Conservation (phyloP, 208 protist genomes). For the Wallacemonas sp. region DNA sequence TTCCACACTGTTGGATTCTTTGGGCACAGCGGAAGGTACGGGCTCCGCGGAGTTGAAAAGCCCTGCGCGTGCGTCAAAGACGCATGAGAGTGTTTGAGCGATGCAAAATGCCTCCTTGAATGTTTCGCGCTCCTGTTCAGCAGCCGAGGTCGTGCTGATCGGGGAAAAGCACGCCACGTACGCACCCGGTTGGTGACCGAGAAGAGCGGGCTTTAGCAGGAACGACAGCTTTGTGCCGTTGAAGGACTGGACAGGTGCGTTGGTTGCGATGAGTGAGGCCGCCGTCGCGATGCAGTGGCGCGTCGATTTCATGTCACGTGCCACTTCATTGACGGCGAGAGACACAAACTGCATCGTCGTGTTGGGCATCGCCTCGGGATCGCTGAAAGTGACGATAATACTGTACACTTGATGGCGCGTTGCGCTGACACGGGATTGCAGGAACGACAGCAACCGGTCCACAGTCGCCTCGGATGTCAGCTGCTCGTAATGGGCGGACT, state of each 20-base stretch:
- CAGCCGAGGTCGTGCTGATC: constrained; percentile 22
- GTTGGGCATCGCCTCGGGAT: constrained; percentile 33
- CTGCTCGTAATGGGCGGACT: constrained; percentile 58
- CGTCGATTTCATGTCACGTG: constrained; percentile 60
- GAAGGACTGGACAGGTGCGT: constrained; percentile 51
- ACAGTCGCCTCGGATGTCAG: constrained; percentile 26
- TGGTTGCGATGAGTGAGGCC: constrained; percentile 59
- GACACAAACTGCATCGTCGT: constrained; percentile 83
- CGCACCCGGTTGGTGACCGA: constrained; percentile 59
- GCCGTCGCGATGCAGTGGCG: constrained; percentile 65
- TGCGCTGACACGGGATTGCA: constrained; percentile 20
- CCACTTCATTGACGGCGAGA: constrained; percentile 53
- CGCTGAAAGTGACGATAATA: constrained; percentile 54
- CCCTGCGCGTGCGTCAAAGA: constrained; percentile 27
- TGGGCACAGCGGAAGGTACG: too few species aligned
- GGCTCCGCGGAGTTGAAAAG: too few species aligned
- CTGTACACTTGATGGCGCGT: constrained; percentile 56
- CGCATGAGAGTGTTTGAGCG: constrained; percentile 45
- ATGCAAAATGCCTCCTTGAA: constrained; percentile 80
- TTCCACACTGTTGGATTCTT: too few species aligned
- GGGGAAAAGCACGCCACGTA: constrained; percentile 77
- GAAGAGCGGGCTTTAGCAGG: constrained; percentile 70
- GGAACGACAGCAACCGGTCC: constrained; percentile 24
- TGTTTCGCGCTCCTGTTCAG: constrained; percentile 37
- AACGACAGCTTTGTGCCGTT: constrained; percentile 58